Evolutionary conservation across 495 filamentous ascomycete species (phyloP).

Genomic region (Penicillium goetzii): DNA sequence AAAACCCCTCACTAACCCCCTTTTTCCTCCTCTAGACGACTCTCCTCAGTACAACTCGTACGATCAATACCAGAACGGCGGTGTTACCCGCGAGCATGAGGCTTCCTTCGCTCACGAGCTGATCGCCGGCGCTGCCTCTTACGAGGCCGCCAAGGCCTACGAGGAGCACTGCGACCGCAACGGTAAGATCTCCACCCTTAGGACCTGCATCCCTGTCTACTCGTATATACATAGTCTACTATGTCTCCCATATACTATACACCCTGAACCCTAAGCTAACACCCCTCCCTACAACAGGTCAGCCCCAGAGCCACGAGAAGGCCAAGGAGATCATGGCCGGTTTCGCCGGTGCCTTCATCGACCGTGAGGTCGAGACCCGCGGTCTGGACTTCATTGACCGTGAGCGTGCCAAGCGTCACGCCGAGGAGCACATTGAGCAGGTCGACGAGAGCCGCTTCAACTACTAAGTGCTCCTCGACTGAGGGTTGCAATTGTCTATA

Average conservation of each 20-base stretch:
- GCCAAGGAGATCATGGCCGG: slow-evolving; percentile 76
- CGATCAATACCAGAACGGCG: slow-evolving; percentile 53
- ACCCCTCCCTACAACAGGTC: slow-evolving; percentile 47
- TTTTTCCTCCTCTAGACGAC: slow-evolving; percentile 21
- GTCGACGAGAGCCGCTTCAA: slow-evolving; percentile 26
- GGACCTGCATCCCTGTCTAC: no score
- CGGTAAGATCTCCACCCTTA: slow-evolving; percentile 45
- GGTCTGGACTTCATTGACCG: slow-evolving; percentile 67
- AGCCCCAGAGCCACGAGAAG: slow-evolving; percentile 62
- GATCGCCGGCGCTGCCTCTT: slow-evolving; percentile 70
- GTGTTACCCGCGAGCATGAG: slow-evolving; percentile 45
- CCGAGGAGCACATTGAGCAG: slow-evolving; percentile 58
- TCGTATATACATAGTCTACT: neutral
- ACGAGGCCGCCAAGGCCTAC: slow-evolving; percentile 73
- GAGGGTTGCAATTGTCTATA: neutral
- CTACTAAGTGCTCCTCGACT: slow-evolving; percentile 1
- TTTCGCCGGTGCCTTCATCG: slow-evolving; percentile 70
- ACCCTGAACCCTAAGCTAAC: neutral
- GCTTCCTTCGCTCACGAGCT: slow-evolving; percentile 66
- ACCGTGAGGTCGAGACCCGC: slow-evolving; percentile 72
- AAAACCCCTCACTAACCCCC: slow-evolving; percentile 9
- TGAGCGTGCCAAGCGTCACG: slow-evolving; percentile 66
- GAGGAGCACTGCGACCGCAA: slow-evolving; percentile 66
- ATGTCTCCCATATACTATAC: neutral
- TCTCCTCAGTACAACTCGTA: slow-evolving; percentile 34